Conservation (phyloP, 148 eudicot genomes). For the Vaccinium myrtillus region DNA sequence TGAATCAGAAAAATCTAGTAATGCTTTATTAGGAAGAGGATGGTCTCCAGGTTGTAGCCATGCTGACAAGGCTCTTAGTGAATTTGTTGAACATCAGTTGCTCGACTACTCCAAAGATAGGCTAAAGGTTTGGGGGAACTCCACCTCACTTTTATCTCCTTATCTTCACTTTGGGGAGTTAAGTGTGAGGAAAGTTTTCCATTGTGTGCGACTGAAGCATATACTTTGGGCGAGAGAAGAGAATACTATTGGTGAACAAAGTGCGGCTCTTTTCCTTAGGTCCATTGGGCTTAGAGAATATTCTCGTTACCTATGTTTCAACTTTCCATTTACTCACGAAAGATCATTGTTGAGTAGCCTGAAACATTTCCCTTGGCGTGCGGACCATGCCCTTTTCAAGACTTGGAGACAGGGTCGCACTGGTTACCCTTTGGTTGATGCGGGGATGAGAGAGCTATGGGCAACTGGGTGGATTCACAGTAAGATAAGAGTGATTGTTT, state of each 20-base stretch:
- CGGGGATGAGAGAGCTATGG: conserved; percentile 98
- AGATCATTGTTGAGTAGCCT: conserved; percentile 64
- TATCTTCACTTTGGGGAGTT: conserved; percentile 91
- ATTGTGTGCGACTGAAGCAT: conserved; percentile 67
- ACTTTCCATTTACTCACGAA: conserved; percentile 92
- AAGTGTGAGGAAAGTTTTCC: conserved; percentile 77
- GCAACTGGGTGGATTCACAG: conserved; percentile 98
- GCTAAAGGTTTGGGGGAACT: conserved; percentile 59
- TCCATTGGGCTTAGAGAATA: conserved; percentile 93
- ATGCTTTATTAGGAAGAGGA: conserved; percentile 80
- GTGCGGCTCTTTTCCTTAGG: conserved; percentile 55
- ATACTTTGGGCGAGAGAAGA: conserved; percentile 71
- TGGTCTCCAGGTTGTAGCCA: conserved; percentile 95
- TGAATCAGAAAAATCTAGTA: conserved; percentile 82
- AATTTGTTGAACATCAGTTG: conserved; percentile 69
- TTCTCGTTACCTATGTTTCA: conserved; percentile 93
- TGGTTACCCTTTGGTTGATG: conserved; percentile 95
- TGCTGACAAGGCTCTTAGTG: conserved; percentile 72
- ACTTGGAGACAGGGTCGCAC: conserved; percentile 98
- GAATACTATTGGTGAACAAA: conserved; percentile 54
- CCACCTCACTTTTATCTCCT: conserved; percentile 86
- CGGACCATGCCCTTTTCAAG: conserved; percentile 63
- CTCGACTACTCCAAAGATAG: conserved; percentile 55
- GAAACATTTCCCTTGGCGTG: conserved; percentile 81
- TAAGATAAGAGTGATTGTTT: conserved; percentile 77